Conservation (phyloP, 257 asterid genomes). For the Vinca minor region DNA sequence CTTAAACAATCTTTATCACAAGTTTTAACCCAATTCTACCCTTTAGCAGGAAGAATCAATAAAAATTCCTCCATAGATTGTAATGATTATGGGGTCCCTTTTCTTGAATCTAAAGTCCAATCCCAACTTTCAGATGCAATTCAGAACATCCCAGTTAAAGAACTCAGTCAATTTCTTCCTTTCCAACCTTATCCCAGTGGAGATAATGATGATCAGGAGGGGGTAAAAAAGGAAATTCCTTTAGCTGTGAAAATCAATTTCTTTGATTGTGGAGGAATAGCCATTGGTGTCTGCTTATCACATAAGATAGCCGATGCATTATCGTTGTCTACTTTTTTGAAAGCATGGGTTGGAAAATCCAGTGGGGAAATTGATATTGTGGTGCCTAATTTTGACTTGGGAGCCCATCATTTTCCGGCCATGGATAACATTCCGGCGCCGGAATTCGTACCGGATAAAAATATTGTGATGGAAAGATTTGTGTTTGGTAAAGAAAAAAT, state of each 20-base stretch:
- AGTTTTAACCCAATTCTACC: conserved; percentile 22
- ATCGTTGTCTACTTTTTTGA: conserved; percentile 21
- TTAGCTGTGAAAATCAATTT: conserved; percentile 19
- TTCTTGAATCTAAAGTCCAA: conserved; percentile 23
- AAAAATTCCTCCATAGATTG: conserved; percentile 22
- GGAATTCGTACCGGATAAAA: background rate
- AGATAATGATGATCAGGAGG: too few relatives aligned
- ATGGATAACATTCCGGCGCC: background rate
- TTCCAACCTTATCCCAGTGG: background rate
- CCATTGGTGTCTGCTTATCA: conserved; percentile 19
- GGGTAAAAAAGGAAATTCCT: background rate
- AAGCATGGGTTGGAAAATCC: conserved; percentile 23
- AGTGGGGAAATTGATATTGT: background rate
- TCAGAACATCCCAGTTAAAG: conserved; percentile 8
- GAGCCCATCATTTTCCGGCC: conserved; percentile 13
- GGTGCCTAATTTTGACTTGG: conserved; percentile 14
- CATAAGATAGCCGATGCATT: conserved; percentile 23
- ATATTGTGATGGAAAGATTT: conserved; percentile 15
- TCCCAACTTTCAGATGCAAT: conserved; percentile 11
- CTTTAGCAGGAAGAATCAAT: conserved; percentile 26
- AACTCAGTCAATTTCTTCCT: conserved; percentile 6
- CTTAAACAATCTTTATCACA: conserved; percentile 30
- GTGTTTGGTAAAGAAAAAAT: conserved; percentile 27
- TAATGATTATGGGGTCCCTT: conserved; percentile 29
- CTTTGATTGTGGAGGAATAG: conserved; percentile 26